Evolutionary conservation across 1,139 yeast species (phyloP).

Genomic region (Yamadazyma jaroonii): DNA sequence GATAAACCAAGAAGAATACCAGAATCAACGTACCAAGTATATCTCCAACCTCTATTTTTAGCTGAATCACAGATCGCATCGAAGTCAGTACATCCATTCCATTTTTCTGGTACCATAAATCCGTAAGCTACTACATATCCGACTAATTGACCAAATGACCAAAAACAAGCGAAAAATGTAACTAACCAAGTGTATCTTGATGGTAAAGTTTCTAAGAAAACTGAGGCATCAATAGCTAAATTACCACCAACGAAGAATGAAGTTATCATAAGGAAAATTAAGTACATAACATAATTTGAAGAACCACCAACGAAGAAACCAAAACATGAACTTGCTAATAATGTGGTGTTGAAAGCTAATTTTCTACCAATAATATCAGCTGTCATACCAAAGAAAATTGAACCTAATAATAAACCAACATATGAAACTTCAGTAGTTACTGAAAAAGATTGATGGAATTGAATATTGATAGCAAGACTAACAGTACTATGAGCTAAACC

Average conservation of each 20-base stretch:
- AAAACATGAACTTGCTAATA: constrained; percentile 21
- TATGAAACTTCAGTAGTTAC: constrained; percentile 16
- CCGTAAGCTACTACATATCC: constrained; percentile 33
- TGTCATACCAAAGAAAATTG: constrained; percentile 51
- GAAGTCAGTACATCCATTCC: too few relatives aligned
- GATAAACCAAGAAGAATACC: constrained; percentile 29
- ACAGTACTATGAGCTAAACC: constrained; percentile 40
- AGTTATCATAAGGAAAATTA: constrained; percentile 22
- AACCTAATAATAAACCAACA: constrained; percentile 50
- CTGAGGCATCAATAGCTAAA: constrained; percentile 29
- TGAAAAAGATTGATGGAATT: constrained; percentile 19
- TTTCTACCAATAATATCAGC: constrained; percentile 55
- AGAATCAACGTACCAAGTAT: constrained; percentile 33
- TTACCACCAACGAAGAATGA: constrained; percentile 30
- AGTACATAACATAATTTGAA: constrained; percentile 28
- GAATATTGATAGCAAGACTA: constrained; percentile 31
- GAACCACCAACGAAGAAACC: constrained; percentile 27
- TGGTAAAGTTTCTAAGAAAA: constrained; percentile 28
- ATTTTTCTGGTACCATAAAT: constrained; percentile 23
- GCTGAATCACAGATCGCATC: constrained; percentile 29
- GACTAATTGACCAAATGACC: constrained; percentile 37
- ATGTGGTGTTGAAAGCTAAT: constrained; percentile 44
- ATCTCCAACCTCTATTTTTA: constrained; percentile 35
- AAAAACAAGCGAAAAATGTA: constrained; percentile 34
- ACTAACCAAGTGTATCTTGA: constrained; percentile 16